Evolutionary conservation across 2,329 filamentous ascomycete genomes (phyloP).

Genomic region (Sclerotinia nivalis): DNA sequence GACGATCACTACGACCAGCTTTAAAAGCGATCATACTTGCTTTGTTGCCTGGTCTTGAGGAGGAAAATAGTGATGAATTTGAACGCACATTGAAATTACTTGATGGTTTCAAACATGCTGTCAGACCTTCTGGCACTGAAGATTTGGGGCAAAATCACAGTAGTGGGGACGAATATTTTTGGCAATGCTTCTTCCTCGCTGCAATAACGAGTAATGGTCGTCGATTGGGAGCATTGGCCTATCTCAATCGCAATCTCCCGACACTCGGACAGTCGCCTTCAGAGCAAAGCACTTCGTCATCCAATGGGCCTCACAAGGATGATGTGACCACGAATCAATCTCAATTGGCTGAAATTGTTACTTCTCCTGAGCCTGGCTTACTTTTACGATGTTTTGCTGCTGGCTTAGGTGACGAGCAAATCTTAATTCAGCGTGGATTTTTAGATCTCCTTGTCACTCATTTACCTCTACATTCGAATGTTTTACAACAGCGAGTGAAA

Average conservation of each 20-base stretch:
- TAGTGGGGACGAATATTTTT: constrained; percentile 83
- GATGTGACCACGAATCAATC: constrained; percentile 47
- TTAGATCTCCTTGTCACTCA: constrained; percentile 90
- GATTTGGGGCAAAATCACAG: constrained; percentile 54
- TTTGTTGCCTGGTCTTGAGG: constrained; percentile 88
- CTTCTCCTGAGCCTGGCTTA: constrained; percentile 86
- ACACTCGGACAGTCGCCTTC: constrained; percentile 55
- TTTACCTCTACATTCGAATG: constrained; percentile 77
- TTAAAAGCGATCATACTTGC: constrained; percentile 87
- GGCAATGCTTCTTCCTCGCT: constrained; percentile 96
- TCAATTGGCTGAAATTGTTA: constrained; percentile 65
- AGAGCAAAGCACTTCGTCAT: constrained; percentile 38
- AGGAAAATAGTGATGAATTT: constrained; percentile 97
- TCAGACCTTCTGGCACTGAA: constrained; percentile 56
- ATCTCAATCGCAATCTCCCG: constrained; percentile 77
- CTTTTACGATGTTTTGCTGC: constrained; percentile 89
- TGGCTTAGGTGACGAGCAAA: constrained; percentile 81
- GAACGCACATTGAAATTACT: constrained; percentile 80
- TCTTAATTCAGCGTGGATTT: constrained; percentile 91
- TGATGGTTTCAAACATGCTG: constrained; percentile 71
- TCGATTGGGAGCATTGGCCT: constrained; percentile 83
- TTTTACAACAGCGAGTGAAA: constrained; percentile 75
- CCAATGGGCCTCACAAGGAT: constrained; percentile 34
- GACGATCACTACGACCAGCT: constrained; percentile 74
- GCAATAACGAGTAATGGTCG: constrained; percentile 86